phyloP scores from a whole-genome alignment of 257 asterid genomes.

The Ligustrum vulgare region DNA sequence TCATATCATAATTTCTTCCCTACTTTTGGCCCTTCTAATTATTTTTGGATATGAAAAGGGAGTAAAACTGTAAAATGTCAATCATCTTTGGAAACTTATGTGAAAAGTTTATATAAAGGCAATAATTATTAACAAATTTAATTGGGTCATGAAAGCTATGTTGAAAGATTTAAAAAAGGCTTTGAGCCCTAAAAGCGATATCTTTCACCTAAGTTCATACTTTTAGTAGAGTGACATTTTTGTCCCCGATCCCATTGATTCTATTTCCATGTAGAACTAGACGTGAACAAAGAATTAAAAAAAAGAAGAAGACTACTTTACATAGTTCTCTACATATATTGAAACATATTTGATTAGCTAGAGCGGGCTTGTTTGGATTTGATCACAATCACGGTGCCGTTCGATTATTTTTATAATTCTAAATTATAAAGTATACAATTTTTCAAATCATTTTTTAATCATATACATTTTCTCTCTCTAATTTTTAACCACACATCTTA shows the following conservation, averaged over 20 bases:
- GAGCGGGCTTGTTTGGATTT: too few species aligned
- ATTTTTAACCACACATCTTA: too few species aligned
- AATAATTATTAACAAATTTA: background rate
- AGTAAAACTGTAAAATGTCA: background rate
- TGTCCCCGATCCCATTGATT: background rate
- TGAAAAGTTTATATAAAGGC: background rate
- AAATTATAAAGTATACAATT: too few species aligned
- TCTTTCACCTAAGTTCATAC: background rate
- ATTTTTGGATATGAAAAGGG: background rate
- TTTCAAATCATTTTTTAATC: too few species aligned
- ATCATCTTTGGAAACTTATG: background rate
- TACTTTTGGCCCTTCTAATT: slow-evolving; percentile 7
- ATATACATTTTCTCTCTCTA: too few species aligned
- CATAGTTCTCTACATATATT: background rate
- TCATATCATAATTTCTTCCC: background rate
- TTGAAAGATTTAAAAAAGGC: slow-evolving; percentile 14
- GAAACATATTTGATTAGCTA: background rate
- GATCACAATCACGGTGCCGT: too few species aligned
- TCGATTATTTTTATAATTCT: too few species aligned
- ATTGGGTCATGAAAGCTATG: slow-evolving; percentile 29
- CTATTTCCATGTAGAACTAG: background rate
- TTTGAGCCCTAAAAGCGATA: background rate
- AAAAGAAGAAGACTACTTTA: too few species aligned
- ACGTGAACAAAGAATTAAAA: background rate
- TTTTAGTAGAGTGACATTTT: background rate